These are phyloP conservation scores for Colletotrichum viniferum DNA, from an alignment of 2,329 filamentous ascomycete species.

Conservation along the genomic window DNA sequence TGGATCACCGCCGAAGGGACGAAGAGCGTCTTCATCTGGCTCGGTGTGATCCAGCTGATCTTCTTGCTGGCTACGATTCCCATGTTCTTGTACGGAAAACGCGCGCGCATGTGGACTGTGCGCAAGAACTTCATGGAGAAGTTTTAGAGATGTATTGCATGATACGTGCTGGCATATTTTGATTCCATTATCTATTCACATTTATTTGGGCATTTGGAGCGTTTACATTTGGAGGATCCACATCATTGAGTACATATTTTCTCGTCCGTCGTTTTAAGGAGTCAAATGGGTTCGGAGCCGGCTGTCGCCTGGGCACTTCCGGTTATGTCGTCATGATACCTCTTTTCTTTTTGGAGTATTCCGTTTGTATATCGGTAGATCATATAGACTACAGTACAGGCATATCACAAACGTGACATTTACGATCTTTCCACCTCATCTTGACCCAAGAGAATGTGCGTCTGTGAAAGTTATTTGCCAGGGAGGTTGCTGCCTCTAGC, in stretches of 20 bases:
- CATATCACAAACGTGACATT: neutral
- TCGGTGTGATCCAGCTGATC: slow-evolving; percentile 85
- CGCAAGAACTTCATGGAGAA: slow-evolving; percentile 86
- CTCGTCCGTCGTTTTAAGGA: neutral
- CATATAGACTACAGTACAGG: neutral
- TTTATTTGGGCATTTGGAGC: neutral
- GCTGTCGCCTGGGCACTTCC: neutral
- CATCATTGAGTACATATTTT: neutral
- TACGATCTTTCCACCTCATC: neutral
- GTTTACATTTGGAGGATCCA: neutral
- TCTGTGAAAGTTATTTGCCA: no score
- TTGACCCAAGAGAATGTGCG: no score
- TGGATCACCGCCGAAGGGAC: slow-evolving; percentile 81
- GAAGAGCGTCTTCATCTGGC: slow-evolving; percentile 78
- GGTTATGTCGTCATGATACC: neutral
- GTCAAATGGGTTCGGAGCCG: neutral
- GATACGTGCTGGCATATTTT: neutral
- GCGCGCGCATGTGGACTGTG: slow-evolving; percentile 92
- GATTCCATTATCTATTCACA: neutral
- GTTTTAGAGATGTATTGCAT: slow-evolving; percentile 38
- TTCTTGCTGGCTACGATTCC: slow-evolving; percentile 79
- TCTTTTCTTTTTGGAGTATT: neutral
- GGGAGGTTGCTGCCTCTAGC: no score
- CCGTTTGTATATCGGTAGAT: neutral
- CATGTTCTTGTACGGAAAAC: slow-evolving; percentile 94